Conservation (phyloP, 345 rosid genomes). For the Brassica rapa region DNA sequence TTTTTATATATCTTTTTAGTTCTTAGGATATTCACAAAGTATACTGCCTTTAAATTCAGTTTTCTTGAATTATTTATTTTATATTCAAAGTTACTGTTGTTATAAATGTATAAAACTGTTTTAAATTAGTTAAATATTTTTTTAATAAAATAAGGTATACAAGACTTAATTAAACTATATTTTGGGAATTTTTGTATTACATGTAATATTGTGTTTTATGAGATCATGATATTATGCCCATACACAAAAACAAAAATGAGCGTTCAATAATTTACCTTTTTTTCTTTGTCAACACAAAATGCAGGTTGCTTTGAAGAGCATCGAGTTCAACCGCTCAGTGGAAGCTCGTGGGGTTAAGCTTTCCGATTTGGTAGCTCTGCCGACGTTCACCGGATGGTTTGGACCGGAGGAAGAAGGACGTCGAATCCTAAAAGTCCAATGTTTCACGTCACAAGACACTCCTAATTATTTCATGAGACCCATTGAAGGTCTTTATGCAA, state of each 20-base stretch:
- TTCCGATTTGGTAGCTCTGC: neutral
- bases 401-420: conserved; percentile 25
- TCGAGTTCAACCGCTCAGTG: conserved; percentile 4
- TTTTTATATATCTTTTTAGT: too few species aligned
- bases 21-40: neutral
- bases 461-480: conserved; percentile 9
- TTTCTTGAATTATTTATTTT: too few species aligned
- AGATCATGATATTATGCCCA: neutral
- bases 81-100: neutral
- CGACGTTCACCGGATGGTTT: conserved; percentile 2
- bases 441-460: conserved; percentile 3
- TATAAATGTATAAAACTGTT: neutral
- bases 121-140: too few species aligned
- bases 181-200: too few species aligned
- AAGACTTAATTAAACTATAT: too few species aligned
- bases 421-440: conserved; percentile 2
- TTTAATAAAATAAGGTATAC: too few species aligned
- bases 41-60: neutral
- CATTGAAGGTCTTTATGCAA: conserved; percentile 10
- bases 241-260: neutral
- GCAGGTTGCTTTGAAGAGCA: neutral
- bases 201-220: neutral
- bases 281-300: neutral
- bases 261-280: neutral
- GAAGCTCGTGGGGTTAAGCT: conserved; percentile 9